A percentile compares a stretch with the other conserved stretches of the same genome.
phyloP scores from a whole-genome alignment of 441 rosid species.

The Sinapis alba region DNA sequence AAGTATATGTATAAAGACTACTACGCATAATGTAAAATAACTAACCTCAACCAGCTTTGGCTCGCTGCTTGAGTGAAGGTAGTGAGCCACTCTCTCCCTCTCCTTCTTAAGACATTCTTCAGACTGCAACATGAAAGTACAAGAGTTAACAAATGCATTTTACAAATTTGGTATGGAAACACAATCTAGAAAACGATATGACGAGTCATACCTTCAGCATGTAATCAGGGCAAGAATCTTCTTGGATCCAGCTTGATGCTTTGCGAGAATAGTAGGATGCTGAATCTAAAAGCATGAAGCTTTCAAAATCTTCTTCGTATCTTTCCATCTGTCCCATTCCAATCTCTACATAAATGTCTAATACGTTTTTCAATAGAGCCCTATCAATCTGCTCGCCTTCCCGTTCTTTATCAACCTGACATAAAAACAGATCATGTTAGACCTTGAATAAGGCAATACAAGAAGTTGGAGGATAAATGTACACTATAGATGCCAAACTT shows the following conservation, averaged over 20 bases:
- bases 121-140: slow-evolving; percentile 53
- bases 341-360: slow-evolving; percentile 88
- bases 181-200: not conserved
- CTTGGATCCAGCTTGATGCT: slow-evolving; percentile 86
- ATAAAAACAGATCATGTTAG: not conserved
- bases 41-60: slow-evolving; percentile 87
- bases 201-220: slow-evolving; percentile 67
- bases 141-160: not conserved
- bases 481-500: slow-evolving; percentile 34
- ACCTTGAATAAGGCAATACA: not conserved
- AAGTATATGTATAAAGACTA: not conserved
- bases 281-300: slow-evolving; percentile 67
- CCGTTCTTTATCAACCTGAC: slow-evolving; percentile 84
- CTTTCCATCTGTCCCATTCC: slow-evolving; percentile 83
- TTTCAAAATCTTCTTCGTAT: slow-evolving; percentile 82
- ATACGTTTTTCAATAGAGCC: slow-evolving; percentile 78
- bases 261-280: slow-evolving; percentile 84
- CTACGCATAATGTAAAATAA: not conserved
- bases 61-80: slow-evolving; percentile 84
- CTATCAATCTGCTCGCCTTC: slow-evolving; percentile 93
- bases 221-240: slow-evolving; percentile 88
- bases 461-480: not conserved
- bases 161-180: not conserved
- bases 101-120: slow-evolving; percentile 96
- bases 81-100: slow-evolving; percentile 88